Percentiles rank a stretch among this genome's conserved stretches.
These are phyloP conservation scores for Astrothelium macrocarpum DNA, from an alignment of 495 filamentous ascomycete species.

Conservation along the genomic window DNA sequence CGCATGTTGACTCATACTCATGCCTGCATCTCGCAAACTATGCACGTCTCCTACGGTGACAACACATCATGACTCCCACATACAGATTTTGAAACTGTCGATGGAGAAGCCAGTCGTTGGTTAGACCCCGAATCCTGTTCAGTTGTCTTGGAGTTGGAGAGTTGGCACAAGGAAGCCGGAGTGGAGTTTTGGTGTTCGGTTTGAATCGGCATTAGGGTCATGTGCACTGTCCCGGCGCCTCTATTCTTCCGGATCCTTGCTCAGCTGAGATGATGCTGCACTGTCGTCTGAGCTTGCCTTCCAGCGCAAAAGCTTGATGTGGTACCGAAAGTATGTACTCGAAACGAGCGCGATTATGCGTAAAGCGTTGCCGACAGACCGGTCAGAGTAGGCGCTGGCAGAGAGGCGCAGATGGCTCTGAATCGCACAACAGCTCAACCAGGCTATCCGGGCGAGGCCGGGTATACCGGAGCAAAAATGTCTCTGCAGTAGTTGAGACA, in stretches of 20 bases:
- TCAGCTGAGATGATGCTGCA: constrained; percentile 4
- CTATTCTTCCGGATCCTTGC: background rate
- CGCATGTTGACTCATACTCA: constrained; percentile 3
- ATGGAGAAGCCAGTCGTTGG: background rate
- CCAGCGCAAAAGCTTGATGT: background rate
- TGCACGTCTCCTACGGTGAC: background rate
- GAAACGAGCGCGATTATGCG: background rate
- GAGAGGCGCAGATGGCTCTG: background rate
- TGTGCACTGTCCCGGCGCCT: background rate
- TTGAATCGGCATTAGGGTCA: background rate
- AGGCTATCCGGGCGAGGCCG: background rate
- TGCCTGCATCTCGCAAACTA: background rate
- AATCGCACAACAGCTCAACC: background rate
- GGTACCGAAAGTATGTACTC: constrained; percentile 1
- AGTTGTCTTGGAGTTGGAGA: background rate
- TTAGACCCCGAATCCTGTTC: background rate
- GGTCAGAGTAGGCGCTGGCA: constrained; percentile 1
- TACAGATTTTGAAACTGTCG: constrained; percentile 1
- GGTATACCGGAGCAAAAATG: background rate
- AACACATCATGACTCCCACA: background rate
- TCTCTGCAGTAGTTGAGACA: constrained; percentile 5
- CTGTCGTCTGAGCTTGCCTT: background rate
- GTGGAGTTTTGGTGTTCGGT: background rate
- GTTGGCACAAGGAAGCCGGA: background rate
- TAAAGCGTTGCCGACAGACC: background rate